A percentile compares a stretch with the other conserved stretches of the same genome.
Conservation (phyloP, 371 early-diverging fungal species). For the Mortierella sp. region DNA sequence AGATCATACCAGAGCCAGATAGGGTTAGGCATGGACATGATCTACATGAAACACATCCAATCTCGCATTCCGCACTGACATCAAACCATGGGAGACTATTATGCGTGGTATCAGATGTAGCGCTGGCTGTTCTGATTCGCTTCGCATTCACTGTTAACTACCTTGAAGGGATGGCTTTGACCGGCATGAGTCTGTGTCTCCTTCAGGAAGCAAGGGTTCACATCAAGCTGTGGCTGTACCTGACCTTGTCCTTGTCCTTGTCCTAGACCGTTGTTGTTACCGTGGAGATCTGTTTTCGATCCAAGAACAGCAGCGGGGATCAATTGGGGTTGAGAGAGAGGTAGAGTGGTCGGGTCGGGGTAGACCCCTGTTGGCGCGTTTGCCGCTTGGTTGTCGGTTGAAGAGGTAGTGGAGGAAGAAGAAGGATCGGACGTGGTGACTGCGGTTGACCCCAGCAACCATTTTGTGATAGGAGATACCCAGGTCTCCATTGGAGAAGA, state of each 20-base stretch:
- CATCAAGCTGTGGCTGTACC: neutral
- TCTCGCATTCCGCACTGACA: neutral
- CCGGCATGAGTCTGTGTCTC: neutral
- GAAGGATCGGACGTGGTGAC: slow-evolving; percentile 8
- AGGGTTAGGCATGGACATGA: neutral
- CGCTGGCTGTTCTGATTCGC: neutral
- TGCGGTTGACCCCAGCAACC: slow-evolving; percentile 21
- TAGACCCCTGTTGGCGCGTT: neutral
- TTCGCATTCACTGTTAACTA: neutral
- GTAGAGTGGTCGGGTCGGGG: neutral
- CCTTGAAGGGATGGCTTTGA: neutral
- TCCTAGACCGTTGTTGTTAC: neutral
- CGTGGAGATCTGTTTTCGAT: neutral
- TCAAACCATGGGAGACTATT: neutral
- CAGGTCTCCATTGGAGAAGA: slow-evolving; percentile 34
- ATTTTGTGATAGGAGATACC: slow-evolving; percentile 35
- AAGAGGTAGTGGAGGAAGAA: neutral
- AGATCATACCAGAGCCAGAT: too few relatives aligned
- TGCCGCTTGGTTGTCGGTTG: neutral
- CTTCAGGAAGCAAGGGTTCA: neutral
- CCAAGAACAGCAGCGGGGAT: neutral
- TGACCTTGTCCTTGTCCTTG: neutral
- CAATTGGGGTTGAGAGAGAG: neutral
- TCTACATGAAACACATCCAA: neutral
- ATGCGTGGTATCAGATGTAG: too few relatives aligned